Percentiles rank a stretch among this genome's conserved stretches.
These are phyloP conservation scores for Raffaelea arxii DNA, from an alignment of 2,329 filamentous ascomycete genomes.

Conservation along the genomic window DNA sequence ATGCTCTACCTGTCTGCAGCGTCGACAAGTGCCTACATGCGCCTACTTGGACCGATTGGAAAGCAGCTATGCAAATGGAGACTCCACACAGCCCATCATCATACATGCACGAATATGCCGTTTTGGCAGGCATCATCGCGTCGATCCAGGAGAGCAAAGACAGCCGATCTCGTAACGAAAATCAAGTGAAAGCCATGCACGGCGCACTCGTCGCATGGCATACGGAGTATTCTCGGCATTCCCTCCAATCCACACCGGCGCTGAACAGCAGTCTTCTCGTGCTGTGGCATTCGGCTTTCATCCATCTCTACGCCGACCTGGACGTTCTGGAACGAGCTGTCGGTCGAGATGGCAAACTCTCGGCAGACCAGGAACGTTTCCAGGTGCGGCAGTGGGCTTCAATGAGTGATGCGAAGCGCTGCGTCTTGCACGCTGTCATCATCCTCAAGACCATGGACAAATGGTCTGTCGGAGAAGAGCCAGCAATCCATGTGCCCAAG, in stretches of 20 bases:
- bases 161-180: not conserved
- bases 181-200: not conserved
- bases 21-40: not conserved
- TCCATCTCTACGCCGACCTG: not conserved
- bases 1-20: not conserved
- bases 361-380: not conserved
- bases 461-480: not conserved
- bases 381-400: not conserved
- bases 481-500: not conserved
- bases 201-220: not conserved
- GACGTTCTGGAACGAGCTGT: not conserved
- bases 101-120: not conserved
- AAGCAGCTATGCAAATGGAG: not conserved
- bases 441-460: not conserved
- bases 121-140: not conserved
- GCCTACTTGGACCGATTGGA: not conserved
- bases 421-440: not conserved
- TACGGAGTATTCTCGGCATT: not conserved
- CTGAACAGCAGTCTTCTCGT: not conserved
- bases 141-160: not conserved
- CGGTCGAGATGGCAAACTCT: not conserved
- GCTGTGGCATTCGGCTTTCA: not conserved
- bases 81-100: not conserved
- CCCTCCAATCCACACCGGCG: not conserved
- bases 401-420: not conserved